Evolutionary conservation across 371 early-diverging fungal species (phyloP).

Genomic region (Rhizopus microsporus): DNA sequence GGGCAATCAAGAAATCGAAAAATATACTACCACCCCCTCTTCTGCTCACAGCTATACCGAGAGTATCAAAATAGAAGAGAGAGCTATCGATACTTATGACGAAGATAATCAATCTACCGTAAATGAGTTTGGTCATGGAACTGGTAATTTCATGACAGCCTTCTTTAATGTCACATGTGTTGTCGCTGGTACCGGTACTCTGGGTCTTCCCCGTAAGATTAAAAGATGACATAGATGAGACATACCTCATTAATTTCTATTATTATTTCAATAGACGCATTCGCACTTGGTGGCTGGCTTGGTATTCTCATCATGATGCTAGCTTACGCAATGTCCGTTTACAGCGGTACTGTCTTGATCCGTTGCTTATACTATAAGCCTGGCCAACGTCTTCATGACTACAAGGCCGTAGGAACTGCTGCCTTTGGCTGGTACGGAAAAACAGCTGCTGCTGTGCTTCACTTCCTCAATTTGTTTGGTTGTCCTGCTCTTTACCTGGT

Average conservation of each 20-base stretch:
- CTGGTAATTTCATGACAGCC: slow-evolving; percentile 43
- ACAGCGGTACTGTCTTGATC: slow-evolving; percentile 34
- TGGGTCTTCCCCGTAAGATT: slow-evolving; percentile 68
- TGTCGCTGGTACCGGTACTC: slow-evolving; percentile 53
- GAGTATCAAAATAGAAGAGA: slow-evolving; percentile 32
- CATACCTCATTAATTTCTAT: not conserved
- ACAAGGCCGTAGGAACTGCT: slow-evolving; percentile 60
- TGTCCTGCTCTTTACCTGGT: slow-evolving; percentile 76
- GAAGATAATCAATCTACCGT: slow-evolving; percentile 26
- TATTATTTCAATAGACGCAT: slow-evolving; percentile 1
- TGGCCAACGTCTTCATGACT: slow-evolving; percentile 53
- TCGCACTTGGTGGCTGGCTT: slow-evolving; percentile 74
- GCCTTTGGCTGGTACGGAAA: slow-evolving; percentile 68
- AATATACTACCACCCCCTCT: slow-evolving; percentile 1
- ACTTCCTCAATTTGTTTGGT: slow-evolving; percentile 66
- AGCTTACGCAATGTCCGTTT: slow-evolving; percentile 34
- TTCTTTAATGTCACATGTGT: slow-evolving; percentile 66
- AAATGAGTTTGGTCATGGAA: slow-evolving; percentile 42
- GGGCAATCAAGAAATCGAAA: slow-evolving; percentile 13
- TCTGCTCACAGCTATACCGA: slow-evolving; percentile 7
- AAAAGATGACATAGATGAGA: not conserved
- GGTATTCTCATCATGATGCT: slow-evolving; percentile 43
- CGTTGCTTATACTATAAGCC: slow-evolving; percentile 40
- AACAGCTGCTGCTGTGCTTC: slow-evolving; percentile 59
- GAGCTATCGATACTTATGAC: slow-evolving; percentile 35